Percentiles rank a stretch among this genome's conserved stretches.
These are phyloP conservation scores for Arabidopsis suecica DNA, from an alignment of 345 rosid genomes.

Conservation along the genomic window DNA sequence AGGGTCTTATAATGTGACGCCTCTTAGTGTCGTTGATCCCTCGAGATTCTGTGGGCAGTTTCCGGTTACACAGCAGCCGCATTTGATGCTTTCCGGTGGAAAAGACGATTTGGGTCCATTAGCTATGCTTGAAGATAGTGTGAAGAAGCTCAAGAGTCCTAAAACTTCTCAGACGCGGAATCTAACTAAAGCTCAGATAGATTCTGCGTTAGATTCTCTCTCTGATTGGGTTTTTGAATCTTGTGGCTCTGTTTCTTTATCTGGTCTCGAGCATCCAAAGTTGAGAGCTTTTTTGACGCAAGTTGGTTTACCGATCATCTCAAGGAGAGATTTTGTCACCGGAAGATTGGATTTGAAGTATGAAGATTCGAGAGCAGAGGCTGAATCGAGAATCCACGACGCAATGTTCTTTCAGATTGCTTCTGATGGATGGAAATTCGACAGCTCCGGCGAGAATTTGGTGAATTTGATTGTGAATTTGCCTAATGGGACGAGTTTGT, in stretches of 20 bases:
- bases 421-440: conserved; percentile 85
- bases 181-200: conserved; percentile 81
- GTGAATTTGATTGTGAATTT: conserved; percentile 86
- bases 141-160: conserved; percentile 91
- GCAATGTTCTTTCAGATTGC: conserved; percentile 97
- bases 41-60: conserved; percentile 54
- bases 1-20: conserved; percentile 60
- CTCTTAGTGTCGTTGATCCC: conserved; percentile 79
- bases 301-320: conserved; percentile 82
- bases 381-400: conserved; percentile 85
- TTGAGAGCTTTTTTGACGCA: conserved; percentile 80
- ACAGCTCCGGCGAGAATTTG: conserved; percentile 54
- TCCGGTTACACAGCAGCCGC: conserved; percentile 58
- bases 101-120: conserved; percentile 90
- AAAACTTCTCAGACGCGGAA: conserved; percentile 74
- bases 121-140: conserved; percentile 96
- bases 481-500: conserved; percentile 95
- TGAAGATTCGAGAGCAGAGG: conserved; percentile 76
- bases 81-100: conserved; percentile 93
- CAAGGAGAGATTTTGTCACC: conserved; percentile 69
- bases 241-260: conserved; percentile 88
- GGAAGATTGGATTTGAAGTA: conserved; percentile 76
- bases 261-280: conserved; percentile 93
- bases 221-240: conserved; percentile 96
- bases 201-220: conserved; percentile 72